Evolutionary conservation across 148 eudicot genomes (phyloP).

Genomic region (Chenopodium suecicum): DNA sequence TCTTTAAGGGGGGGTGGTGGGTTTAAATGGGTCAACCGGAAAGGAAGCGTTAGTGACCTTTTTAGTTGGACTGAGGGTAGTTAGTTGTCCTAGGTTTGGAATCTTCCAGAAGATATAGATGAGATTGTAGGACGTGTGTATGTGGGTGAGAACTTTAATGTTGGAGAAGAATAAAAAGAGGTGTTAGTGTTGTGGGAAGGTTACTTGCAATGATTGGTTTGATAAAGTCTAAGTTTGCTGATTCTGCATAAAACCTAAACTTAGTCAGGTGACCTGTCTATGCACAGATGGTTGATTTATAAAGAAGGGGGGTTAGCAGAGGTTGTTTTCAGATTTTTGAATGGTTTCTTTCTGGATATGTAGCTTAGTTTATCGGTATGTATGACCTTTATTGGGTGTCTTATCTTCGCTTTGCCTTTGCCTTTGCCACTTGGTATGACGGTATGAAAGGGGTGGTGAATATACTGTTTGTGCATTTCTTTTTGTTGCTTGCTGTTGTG

Average conservation of each 20-base stretch:
- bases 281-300: conserved; percentile 13
- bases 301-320: conserved; percentile 1
- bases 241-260: conserved; percentile 10
- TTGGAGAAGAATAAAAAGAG: background rate
- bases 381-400: conserved; percentile 18
- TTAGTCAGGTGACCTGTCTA: conserved; percentile 29
- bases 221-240: conserved; percentile 25
- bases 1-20: background rate
- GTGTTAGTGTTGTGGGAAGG: conserved; percentile 1
- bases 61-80: background rate
- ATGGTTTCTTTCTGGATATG: conserved; percentile 3
- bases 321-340: conserved; percentile 25
- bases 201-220: conserved; percentile 28
- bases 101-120: conserved; percentile 27
- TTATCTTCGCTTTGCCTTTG: conserved; percentile 19
- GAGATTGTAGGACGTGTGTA: background rate
- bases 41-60: background rate
- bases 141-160: background rate
- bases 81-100: conserved; percentile 29
- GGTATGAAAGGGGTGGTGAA: background rate
- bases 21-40: conserved; percentile 17
- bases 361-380: conserved; percentile 8
- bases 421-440: conserved; percentile 11
- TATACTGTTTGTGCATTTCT: conserved; percentile 13
- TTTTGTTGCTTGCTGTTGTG: conserved; percentile 12